These are phyloP conservation scores for Candolleomyces efflorescens DNA, from an alignment of 768 basidiomycete species.

Conservation along the genomic window DNA sequence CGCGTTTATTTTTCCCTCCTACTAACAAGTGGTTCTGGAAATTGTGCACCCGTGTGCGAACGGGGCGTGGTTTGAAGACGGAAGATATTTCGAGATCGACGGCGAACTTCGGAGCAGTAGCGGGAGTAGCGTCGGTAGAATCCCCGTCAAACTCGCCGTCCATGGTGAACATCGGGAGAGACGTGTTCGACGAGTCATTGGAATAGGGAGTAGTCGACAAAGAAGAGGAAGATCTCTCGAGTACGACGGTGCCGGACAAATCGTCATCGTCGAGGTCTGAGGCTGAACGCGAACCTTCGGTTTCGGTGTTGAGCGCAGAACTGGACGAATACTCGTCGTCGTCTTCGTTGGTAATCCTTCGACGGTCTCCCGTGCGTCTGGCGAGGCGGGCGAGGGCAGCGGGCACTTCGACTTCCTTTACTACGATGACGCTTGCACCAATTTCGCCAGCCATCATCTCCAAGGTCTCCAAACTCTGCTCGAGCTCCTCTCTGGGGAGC, in stretches of 20 bases:
- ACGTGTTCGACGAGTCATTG: slow-evolving; percentile 11
- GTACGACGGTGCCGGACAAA: slow-evolving; percentile 28
- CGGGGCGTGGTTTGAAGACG: slow-evolving; percentile 71
- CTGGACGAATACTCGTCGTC: slow-evolving; percentile 13
- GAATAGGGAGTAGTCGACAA: slow-evolving; percentile 14
- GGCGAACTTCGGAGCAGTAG: slow-evolving; percentile 23
- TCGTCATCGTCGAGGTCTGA: slow-evolving; percentile 33
- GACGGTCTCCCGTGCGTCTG: slow-evolving; percentile 34
- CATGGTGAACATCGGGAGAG: slow-evolving; percentile 41
- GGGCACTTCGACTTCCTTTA: slow-evolving; percentile 83
- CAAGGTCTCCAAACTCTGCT: slow-evolving; percentile 78
- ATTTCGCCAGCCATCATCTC: slow-evolving; percentile 95
- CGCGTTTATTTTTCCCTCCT: slow-evolving; percentile 32
- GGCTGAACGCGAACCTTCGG: slow-evolving; percentile 31
- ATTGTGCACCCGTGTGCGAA: slow-evolving; percentile 39
- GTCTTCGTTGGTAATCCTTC: slow-evolving; percentile 28
- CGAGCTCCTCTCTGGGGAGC: slow-evolving; percentile 66
- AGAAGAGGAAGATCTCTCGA: slow-evolving; percentile 11
- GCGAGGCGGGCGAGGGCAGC: slow-evolving; percentile 41
- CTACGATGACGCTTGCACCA: slow-evolving; percentile 86
- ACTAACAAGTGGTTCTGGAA: slow-evolving; percentile 20
- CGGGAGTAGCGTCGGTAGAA: slow-evolving; percentile 19
- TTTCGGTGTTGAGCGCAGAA: slow-evolving; percentile 24
- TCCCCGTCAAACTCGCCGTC: slow-evolving; percentile 36
- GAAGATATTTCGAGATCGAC: slow-evolving; percentile 64